Conservation (phyloP, 108 stramenopile genomes). For the Epithemia pelagica region DNA sequence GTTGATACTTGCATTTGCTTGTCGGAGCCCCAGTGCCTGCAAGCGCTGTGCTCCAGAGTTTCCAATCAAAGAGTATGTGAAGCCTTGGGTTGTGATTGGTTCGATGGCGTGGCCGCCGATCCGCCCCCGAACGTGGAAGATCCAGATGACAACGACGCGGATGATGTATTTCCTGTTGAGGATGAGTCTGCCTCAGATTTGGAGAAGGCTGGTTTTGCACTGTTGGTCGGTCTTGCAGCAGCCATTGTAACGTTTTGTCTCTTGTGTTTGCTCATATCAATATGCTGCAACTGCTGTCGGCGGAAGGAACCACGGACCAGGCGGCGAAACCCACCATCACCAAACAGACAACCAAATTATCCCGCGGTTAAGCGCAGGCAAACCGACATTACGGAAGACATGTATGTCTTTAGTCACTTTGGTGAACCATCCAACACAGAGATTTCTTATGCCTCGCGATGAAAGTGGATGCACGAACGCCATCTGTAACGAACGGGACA, state of each 20-base stretch:
- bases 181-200: not conserved
- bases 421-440: too few relatives aligned
- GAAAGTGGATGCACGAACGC: too few relatives aligned
- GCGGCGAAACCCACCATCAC: not conserved
- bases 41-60: not conserved
- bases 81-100: not conserved
- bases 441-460: too few relatives aligned
- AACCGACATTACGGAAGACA: not conserved
- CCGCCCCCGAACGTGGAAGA: not conserved
- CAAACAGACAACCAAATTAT: not conserved
- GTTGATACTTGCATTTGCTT: not conserved
- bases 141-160: not conserved
- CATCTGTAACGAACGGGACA: too few relatives aligned
- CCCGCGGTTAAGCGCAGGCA: not conserved
- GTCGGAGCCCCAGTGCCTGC: not conserved
- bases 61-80: not conserved
- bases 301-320: not conserved
- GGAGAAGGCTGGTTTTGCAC: not conserved
- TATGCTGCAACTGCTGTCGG: not conserved
- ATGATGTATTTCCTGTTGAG: not conserved
- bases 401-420: too few relatives aligned
- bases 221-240: not conserved
- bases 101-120: not conserved
- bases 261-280: not conserved
- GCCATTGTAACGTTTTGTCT: not conserved